Conservation (phyloP, 495 filamentous ascomycete genomes). For the Saxophila tyrrhenica region DNA sequence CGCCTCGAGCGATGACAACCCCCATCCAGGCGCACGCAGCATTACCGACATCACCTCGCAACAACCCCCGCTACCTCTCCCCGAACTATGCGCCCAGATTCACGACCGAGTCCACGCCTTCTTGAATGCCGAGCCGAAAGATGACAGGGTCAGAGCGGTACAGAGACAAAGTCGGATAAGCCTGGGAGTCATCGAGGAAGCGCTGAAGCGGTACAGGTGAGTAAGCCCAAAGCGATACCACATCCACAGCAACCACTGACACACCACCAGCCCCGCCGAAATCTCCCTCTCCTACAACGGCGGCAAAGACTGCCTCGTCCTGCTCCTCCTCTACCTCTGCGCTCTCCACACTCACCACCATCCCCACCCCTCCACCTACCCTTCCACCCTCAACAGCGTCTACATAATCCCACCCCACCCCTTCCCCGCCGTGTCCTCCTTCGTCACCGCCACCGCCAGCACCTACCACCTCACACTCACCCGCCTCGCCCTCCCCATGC, state of each 20-base stretch:
- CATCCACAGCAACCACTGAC: not conserved
- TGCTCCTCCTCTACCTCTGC: constrained; percentile 78
- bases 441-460: constrained; percentile 52
- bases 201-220: constrained; percentile 59
- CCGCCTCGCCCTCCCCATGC: constrained; percentile 70
- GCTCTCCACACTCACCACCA: constrained; percentile 39
- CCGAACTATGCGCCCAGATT: constrained; percentile 45
- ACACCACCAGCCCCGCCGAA: constrained; percentile 51
- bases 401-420: constrained; percentile 75
- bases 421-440: constrained; percentile 74
- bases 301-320: constrained; percentile 93
- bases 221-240: constrained; percentile 16
- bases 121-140: constrained; percentile 46
- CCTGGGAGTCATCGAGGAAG: constrained; percentile 58
- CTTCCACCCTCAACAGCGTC: constrained; percentile 52
- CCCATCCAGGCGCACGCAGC: not conserved
- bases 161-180: constrained; percentile 63
- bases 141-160: constrained; percentile 47
- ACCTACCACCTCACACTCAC: constrained; percentile 67
- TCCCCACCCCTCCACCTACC: constrained; percentile 21
- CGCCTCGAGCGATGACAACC: not conserved
- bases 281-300: constrained; percentile 93
- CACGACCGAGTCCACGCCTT: constrained; percentile 57
- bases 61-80: not conserved
- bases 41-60: not conserved